Conservation (phyloP, 129 eudicot genomes). For the Tagetes erecta region DNA sequence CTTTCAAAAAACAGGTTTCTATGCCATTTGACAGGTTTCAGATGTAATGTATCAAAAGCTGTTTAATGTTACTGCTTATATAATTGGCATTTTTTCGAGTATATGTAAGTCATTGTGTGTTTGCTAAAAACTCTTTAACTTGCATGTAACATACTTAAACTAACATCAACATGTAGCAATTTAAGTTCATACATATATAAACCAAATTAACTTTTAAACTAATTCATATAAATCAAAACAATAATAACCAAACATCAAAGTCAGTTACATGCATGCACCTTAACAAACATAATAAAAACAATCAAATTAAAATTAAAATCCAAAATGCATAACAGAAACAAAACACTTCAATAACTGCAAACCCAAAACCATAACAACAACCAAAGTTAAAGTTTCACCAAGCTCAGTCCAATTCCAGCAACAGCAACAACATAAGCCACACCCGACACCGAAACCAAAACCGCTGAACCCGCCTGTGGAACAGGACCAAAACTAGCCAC, state of each 20-base stretch:
- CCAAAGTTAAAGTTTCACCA: conserved; percentile 14
- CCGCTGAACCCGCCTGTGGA: background rate
- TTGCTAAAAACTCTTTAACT: too few species aligned
- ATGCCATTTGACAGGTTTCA: conserved; percentile 2
- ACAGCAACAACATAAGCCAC: conserved; percentile 2
- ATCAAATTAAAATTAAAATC: background rate
- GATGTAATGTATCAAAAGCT: background rate
- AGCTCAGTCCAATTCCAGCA: conserved; percentile 3
- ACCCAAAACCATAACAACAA: background rate
- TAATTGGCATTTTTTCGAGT: background rate
- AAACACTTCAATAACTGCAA: background rate
- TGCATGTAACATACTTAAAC: too few species aligned
- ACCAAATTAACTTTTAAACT: background rate
- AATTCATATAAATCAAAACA: background rate
- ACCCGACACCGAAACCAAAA: background rate
- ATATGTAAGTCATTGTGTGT: too few species aligned
- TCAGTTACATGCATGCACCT: background rate
- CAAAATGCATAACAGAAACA: background rate
- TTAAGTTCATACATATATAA: too few species aligned
- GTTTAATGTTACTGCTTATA: background rate
- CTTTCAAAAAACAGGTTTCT: conserved; percentile 9
- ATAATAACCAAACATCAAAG: background rate
- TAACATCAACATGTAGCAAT: too few species aligned
- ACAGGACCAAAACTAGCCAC: background rate
- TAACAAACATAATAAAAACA: background rate